These are phyloP conservation scores for Poterioochromonas sp. DNA, from an alignment of 352 stramenopile species.

Conservation along the genomic window DNA sequence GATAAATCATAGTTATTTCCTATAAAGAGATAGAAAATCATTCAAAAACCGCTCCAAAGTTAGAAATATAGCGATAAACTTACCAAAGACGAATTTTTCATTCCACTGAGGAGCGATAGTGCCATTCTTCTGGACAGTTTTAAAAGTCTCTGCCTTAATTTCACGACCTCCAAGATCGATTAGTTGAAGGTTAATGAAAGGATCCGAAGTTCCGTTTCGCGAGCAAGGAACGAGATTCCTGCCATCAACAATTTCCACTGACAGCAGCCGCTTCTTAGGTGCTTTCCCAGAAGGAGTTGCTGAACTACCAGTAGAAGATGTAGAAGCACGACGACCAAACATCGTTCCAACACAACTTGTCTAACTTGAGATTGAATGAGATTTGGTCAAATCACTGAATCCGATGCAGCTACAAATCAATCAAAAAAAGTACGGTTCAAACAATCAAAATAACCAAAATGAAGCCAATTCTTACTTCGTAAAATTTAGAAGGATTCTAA, in stretches of 20 bases:
- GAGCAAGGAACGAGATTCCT: background rate
- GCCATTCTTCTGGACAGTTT: background rate
- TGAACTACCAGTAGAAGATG: too few relatives aligned
- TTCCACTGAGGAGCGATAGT: slow-evolving; percentile 20
- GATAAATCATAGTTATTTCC: slow-evolving; percentile 4
- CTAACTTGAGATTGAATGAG: too few relatives aligned
- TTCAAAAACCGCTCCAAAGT: background rate
- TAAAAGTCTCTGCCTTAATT: slow-evolving; percentile 21
- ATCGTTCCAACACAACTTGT: too few relatives aligned
- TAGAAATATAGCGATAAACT: background rate
- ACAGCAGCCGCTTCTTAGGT: slow-evolving; percentile 1
- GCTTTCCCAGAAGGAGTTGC: too few relatives aligned
- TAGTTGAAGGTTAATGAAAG: background rate
- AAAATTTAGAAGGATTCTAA: too few relatives aligned
- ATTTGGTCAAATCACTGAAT: too few relatives aligned
- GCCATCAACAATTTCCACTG: slow-evolving; percentile 23
- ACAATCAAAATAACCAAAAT: too few relatives aligned
- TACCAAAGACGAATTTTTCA: slow-evolving; percentile 25
- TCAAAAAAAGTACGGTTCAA: too few relatives aligned
- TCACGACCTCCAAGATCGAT: slow-evolving; percentile 23
- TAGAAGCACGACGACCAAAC: too few relatives aligned
- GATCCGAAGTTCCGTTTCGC: slow-evolving; percentile 17
- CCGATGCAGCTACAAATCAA: too few relatives aligned
- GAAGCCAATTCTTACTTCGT: too few relatives aligned
- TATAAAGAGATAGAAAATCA: background rate